Base-by-base conservation (phyloP, 2,329 filamentous ascomycete genomes). In the Phaeosphaeria sp. region DNA sequence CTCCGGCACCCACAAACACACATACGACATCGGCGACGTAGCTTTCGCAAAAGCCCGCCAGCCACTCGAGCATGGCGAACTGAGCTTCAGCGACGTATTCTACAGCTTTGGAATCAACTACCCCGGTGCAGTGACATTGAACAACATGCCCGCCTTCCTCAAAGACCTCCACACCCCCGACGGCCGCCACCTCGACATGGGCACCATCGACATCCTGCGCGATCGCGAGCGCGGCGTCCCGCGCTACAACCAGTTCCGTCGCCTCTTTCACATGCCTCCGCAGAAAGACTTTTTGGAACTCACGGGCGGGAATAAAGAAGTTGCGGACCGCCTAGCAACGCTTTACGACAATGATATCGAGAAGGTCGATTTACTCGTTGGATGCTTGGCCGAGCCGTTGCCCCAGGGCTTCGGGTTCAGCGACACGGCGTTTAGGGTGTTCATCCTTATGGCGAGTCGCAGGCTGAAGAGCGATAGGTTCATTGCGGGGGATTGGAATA, bases 81-180 rank as follows among this genome's bases (percentile, higher is more conserved):
- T 71, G 2, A 44, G 53, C 11, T 70, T 73, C 43, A 60, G 59
- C 44, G 67, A 75, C 49, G 42, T 65, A n/a, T 62, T 75, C 36
- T 82, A 82, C 66, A 78, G 77, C 22, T 82, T 82, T 56, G 80
- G 81, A 24, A 78, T 82, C 66, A 81, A 81, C 66, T 79, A 80
- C 57, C 80, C 80, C 0, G 81, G 81, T 48, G 80, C 81, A 7
- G 79, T 83, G 49, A 81, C 77, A 1, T 65, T 73, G 46, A 74
- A 78, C 49, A 79, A 78, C 50, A 77, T 74, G 46, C 78, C 79
- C 0, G 60, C 73, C 50, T 79, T 83, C 65, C 66, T 83, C 9
- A 76, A 78, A 21, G 67, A 78, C 48, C 67, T 82, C 1, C 62
- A 68, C 17, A 77, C 75, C 1, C 80, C 81, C 0, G 79, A 83